phyloP scores from a whole-genome alignment of 2,329 filamentous ascomycete genomes.

The Fusarium gaditjirri region DNA sequence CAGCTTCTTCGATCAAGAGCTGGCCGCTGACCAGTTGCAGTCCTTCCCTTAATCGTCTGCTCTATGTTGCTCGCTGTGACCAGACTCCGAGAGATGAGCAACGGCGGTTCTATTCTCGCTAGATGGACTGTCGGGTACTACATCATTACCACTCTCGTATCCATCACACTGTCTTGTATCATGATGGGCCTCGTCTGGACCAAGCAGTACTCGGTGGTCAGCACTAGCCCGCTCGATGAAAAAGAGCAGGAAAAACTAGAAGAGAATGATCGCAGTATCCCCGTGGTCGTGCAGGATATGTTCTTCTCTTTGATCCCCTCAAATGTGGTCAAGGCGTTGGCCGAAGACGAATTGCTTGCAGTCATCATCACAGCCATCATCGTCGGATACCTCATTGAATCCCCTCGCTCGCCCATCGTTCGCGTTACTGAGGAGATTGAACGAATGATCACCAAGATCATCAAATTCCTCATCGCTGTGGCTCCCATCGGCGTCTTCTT shows the following conservation, averaged over 20 bases:
- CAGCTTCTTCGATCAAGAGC: neutral
- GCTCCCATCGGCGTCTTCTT: slow-evolving; percentile 65
- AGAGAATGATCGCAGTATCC: slow-evolving; percentile 7
- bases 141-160: slow-evolving; percentile 59
- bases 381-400: slow-evolving; percentile 58
- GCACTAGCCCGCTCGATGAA: slow-evolving; percentile 13
- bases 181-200: slow-evolving; percentile 60
- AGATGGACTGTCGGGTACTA: slow-evolving; percentile 62
- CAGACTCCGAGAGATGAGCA: slow-evolving; percentile 58
- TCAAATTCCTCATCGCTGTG: slow-evolving; percentile 59
- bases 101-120: slow-evolving; percentile 57
- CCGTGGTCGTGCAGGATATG: slow-evolving; percentile 59
- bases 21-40: slow-evolving; percentile 42
- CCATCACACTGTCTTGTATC: slow-evolving; percentile 59
- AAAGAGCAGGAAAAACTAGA: neutral
- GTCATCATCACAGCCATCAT: slow-evolving; percentile 60
- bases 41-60: slow-evolving; percentile 62
- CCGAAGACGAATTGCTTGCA: slow-evolving; percentile 57
- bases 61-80: slow-evolving; percentile 64
- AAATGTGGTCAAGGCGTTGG: slow-evolving; percentile 60
- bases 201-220: slow-evolving; percentile 55
- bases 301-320: slow-evolving; percentile 60
- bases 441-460: slow-evolving; percentile 57
- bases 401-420: slow-evolving; percentile 51
- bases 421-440: slow-evolving; percentile 60